phyloP scores from a whole-genome alignment of 2,329 filamentous ascomycete species.

The Incumbomyces delicatus region DNA sequence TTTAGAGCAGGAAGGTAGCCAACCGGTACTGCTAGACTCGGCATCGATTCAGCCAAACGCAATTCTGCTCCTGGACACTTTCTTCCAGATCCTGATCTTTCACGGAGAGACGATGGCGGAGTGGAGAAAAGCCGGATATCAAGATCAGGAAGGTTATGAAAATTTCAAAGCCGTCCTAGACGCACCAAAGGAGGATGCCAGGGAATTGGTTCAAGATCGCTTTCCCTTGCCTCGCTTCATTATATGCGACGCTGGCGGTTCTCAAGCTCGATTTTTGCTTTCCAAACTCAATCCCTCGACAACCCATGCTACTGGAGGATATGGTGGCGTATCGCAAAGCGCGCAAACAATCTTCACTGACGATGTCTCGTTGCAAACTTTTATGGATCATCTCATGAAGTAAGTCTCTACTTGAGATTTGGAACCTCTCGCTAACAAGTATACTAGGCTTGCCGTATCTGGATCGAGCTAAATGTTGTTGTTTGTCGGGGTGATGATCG shows the following conservation, averaged over 20 bases:
- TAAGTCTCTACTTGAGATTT: slow-evolving; percentile 38
- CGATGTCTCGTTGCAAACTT: slow-evolving; percentile 93
- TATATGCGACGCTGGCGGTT: slow-evolving; percentile 95
- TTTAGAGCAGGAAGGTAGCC: slow-evolving; percentile 85
- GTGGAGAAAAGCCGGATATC: slow-evolving; percentile 96
- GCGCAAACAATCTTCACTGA: slow-evolving; percentile 99
- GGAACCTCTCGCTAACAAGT: slow-evolving; percentile 22
- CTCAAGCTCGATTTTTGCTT: slow-evolving; percentile 90
- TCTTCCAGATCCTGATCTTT: slow-evolving; percentile 99
- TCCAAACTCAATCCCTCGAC: slow-evolving; percentile 97
- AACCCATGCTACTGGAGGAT: slow-evolving; percentile 86
- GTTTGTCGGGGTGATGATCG: not conserved
- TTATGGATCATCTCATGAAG: slow-evolving; percentile 99
- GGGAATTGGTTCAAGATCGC: slow-evolving; percentile 90
- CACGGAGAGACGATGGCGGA: slow-evolving; percentile 96
- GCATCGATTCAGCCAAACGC: slow-evolving; percentile 92
- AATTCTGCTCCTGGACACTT: slow-evolving; percentile 88
- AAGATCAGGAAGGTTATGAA: slow-evolving; percentile 96
- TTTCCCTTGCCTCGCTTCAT: slow-evolving; percentile 99
- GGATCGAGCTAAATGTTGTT: slow-evolving; percentile 33
- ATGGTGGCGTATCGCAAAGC: slow-evolving; percentile 78
- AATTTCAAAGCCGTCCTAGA: slow-evolving; percentile 84
- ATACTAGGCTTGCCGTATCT: slow-evolving; percentile 39
- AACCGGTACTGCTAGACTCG: slow-evolving; percentile 91
- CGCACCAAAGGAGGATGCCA: slow-evolving; percentile 91